Evolutionary conservation across 2,329 filamentous ascomycete genomes (phyloP), one percentile per base, ranked within the genome.

Genomic region (Aspergillus latus): DNA sequence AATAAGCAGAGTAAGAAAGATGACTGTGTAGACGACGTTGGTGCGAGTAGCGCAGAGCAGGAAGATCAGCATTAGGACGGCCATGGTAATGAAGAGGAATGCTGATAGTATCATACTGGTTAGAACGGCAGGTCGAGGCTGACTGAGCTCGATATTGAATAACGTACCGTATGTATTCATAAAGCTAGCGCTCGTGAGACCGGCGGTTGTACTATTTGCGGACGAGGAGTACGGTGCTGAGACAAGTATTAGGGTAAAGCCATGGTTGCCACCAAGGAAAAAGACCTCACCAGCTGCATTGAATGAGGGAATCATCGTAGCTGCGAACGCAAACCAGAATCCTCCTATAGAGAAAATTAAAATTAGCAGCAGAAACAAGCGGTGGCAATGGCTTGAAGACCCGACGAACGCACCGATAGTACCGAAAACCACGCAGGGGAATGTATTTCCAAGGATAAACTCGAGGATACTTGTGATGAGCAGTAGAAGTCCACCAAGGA

Each of bases 1-100:
- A 10, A 84, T 66, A 15, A 82, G 70, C n/a, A 91, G 80, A 1
- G 77, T 78, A 57, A 85, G 66, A 76, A 91, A 91, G 71, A 92
- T 88, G 54, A 84, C 62, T 62, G 88, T 81, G 72, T 90, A 89
- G 69, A 84, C 80, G 8, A 89, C 55, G 69, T 92, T 92, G 30
- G 87, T 91, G 47, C 88, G 84, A 15, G 90, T 75, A 1, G 88
- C 81, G 73, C 86, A 88, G 68, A 91, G 76, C 49, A 90, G 74
- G 76, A 84, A 90, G 63, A 90, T 68, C 59, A 89, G 71, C 69
- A 82, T 85, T 29, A 90, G 74, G n/a, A 89, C 59, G 2, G 76
- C 84, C 86, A 89, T 88, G 60, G 82, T 81, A 53, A 90, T 69
- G 48, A 85, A 78, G 74, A 87, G 84, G 75, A 88, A 89, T 62